phyloP scores from a whole-genome alignment of 2,329 filamentous ascomycete genomes.

The Harringtonia lauricola region DNA sequence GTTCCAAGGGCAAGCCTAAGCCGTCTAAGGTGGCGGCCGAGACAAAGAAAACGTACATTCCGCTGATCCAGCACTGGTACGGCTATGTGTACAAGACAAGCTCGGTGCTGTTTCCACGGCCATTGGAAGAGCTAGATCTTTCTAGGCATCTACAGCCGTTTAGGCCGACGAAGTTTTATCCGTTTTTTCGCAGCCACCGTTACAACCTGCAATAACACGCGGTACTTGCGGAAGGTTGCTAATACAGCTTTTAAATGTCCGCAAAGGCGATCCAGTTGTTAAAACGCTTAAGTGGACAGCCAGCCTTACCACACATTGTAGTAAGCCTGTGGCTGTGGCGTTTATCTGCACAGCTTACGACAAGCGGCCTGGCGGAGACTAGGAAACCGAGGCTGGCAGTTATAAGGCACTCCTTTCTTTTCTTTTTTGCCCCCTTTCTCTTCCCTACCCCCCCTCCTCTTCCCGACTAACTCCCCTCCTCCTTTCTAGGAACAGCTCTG shows the following conservation, averaged over 20 bases:
- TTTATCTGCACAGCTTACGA: constrained; percentile 69
- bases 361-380: constrained; percentile 64
- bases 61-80: constrained; percentile 48
- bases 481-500: constrained; percentile 52
- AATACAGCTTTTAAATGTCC: constrained; percentile 26
- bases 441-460: not conserved
- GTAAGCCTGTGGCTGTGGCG: constrained; percentile 37
- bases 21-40: constrained; percentile 61
- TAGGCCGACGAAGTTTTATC: constrained; percentile 29
- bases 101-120: constrained; percentile 47
- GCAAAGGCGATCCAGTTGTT: constrained; percentile 47
- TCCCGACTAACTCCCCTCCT: not conserved
- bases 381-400: constrained; percentile 52
- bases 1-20: constrained; percentile 39
- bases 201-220: too few relatives aligned
- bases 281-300: constrained; percentile 45
- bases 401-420: constrained; percentile 32
- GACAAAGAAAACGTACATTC: constrained; percentile 60
- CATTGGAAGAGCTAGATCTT: constrained; percentile 33
- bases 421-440: too few relatives aligned
- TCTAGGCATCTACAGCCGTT: constrained; percentile 23
- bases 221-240: too few relatives aligned
- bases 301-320: constrained; percentile 24
- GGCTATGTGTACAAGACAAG: constrained; percentile 41
- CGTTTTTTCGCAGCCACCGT: too few relatives aligned